phyloP scores from a whole-genome alignment of 192 early-diverging fungal species.

The Irineochytrium annulatum region DNA sequence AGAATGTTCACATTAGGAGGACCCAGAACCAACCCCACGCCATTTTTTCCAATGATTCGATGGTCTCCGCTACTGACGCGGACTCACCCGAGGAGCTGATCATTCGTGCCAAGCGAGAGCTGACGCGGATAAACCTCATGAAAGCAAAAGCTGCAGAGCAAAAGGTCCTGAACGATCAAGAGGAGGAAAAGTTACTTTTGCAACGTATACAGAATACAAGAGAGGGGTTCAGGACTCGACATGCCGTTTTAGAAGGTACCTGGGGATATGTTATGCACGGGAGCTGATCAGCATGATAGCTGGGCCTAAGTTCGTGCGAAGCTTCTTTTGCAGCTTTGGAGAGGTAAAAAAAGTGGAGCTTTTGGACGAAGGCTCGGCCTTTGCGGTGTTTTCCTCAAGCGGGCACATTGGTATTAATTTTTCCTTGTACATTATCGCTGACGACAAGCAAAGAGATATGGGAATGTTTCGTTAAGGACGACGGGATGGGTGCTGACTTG shows the following conservation, averaged over 20 bases:
- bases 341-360: background rate
- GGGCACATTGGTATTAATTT: background rate
- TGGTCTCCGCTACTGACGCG: background rate
- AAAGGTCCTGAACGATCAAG: slow-evolving; percentile 19
- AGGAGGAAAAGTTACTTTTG: slow-evolving; percentile 13
- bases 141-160: slow-evolving; percentile 21
- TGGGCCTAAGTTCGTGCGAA: background rate
- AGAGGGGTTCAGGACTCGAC: slow-evolving; percentile 13
- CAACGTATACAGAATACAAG: slow-evolving; percentile 6
- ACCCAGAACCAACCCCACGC: slow-evolving; percentile 27
- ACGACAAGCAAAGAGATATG: background rate
- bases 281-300: background rate
- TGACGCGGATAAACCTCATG: slow-evolving; percentile 7
- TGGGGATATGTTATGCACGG: background rate
- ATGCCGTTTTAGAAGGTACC: slow-evolving; percentile 16
- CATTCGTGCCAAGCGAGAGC: slow-evolving; percentile 17
- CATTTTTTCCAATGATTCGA: slow-evolving; percentile 20
- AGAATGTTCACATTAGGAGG: slow-evolving; percentile 18
- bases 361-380: background rate
- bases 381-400: background rate
- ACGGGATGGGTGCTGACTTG: background rate
- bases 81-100: slow-evolving; percentile 24
- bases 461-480: background rate
- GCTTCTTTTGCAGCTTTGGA: background rate
- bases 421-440: background rate